These are phyloP conservation scores for Nannizzia gypsea DNA, from an alignment of 2,329 filamentous ascomycete genomes.

Conservation along the genomic window DNA sequence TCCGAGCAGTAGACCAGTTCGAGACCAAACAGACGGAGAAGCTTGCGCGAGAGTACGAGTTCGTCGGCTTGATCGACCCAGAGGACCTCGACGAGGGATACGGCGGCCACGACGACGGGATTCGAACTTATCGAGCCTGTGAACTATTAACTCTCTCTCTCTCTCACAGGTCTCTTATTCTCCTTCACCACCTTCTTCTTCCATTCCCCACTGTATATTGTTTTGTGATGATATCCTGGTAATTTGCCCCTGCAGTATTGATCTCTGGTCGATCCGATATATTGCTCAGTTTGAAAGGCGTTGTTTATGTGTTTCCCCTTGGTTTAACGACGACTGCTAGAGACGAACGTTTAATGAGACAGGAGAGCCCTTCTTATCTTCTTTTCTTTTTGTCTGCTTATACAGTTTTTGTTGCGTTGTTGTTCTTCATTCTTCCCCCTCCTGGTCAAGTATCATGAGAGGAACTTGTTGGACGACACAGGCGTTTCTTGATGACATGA, in stretches of 20 bases:
- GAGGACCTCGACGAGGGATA: slow-evolving; percentile 28
- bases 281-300: not conserved
- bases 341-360: not conserved
- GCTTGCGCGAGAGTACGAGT: slow-evolving; percentile 51
- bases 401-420: not conserved
- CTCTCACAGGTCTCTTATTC: not conserved
- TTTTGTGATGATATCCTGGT: not conserved
- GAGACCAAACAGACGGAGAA: slow-evolving; percentile 51
- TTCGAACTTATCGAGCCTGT: slow-evolving; percentile 32
- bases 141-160: slow-evolving; percentile 15
- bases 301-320: not conserved
- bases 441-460: slow-evolving; percentile 18
- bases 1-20: slow-evolving; percentile 47
- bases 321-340: not conserved
- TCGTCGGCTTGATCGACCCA: slow-evolving; percentile 32
- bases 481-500: slow-evolving; percentile 22
- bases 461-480: slow-evolving; percentile 13
- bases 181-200: not conserved
- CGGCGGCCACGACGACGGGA: slow-evolving; percentile 27
- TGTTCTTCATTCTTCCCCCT: not conserved
- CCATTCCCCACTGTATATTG: not conserved
- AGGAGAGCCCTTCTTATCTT: not conserved
- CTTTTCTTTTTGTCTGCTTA: not conserved
- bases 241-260: not conserved
- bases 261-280: not conserved